Evolutionary conservation across 2,329 filamentous ascomycete genomes (phyloP), one percentile per base, ranked within the genome.

Genomic region (Apiospora phragmitis): DNA sequence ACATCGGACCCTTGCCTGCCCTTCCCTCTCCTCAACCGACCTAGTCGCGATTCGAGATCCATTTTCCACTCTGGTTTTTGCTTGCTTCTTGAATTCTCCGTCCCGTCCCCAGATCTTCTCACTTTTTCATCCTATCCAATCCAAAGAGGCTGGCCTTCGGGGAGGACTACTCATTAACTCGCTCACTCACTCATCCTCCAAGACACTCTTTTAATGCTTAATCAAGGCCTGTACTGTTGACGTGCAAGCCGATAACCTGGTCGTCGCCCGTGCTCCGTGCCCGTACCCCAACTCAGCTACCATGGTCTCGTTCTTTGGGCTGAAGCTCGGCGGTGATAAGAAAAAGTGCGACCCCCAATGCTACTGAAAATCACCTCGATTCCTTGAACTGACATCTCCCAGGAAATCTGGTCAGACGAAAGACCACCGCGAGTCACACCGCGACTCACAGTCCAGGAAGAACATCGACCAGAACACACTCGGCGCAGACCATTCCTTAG

Each of bases 221-320:
- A 62, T 62, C 55, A 32, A 62, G 55, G 18, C 55, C 21, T n/a
- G 32, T 38, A 38, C 55, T 38, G 32, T 62, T n/a, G 32, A 38
- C 18, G 29, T 62, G 32, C 29, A 62, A 35, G 29, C 32, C 55
- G 32, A 32, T n/a, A 62, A 35, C 32, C 18, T 62, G 32, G 32
- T n/a, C 29, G 21, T 62, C 18, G 18, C 21, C 55, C 32, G 3
- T 62, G n/a, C n/a, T n/a, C n/a, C n/a, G n/a, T n/a, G n/a, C n/a
- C n/a, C n/a, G n/a, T 62, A 21, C 11, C 18, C 21, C 32, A 38
- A 38, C 18, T 38, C 21, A 38, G 55, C 32, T 62, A 62, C 21
- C 65, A 89, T 90, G 88, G 88, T 89, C 29, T 89, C 88, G 2
- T 88, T 90, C 73, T 89, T 89, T 73, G 87, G 87, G 67, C 80